These are phyloP conservation scores for Astraeus odoratus DNA, from an alignment of 768 basidiomycete genomes.

Conservation along the genomic window DNA sequence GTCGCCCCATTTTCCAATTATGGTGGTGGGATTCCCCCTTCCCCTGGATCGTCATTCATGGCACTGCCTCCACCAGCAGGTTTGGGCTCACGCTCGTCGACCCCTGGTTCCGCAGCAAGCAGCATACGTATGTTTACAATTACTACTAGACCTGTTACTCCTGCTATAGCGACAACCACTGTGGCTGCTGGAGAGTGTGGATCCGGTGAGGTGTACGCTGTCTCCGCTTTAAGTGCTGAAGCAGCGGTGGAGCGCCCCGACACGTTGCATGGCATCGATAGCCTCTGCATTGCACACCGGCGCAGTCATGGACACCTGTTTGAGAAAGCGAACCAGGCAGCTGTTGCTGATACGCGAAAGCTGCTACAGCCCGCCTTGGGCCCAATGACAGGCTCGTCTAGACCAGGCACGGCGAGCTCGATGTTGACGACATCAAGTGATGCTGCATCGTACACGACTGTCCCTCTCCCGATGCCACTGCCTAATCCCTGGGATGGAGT, in stretches of 20 bases:
- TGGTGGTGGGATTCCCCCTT: no score
- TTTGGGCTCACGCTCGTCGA: not conserved
- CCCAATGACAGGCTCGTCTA: not conserved
- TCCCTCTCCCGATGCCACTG: not conserved
- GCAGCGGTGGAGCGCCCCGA: no score
- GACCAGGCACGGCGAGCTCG: not conserved
- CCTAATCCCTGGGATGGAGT: constrained; percentile 1
- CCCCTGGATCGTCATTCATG: not conserved
- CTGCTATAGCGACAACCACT: no score
- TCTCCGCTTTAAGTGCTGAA: no score
- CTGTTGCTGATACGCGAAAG: not conserved
- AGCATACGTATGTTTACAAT: not conserved
- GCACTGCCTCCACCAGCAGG: not conserved
- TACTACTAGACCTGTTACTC: no score
- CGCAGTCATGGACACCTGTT: not conserved
- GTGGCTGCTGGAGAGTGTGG: no score
- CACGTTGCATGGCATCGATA: no score
- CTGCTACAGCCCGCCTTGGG: not conserved
- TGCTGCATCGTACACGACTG: constrained; percentile 11
- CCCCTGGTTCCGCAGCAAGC: not conserved
- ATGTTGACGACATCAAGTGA: constrained; percentile 11
- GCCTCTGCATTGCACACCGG: not conserved
- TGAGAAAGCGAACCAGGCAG: not conserved
- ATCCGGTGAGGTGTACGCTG: no score
- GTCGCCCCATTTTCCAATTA: no score